phyloP scores from a whole-genome alignment of 2,329 filamentous ascomycete genomes.

The Ilyonectria destructans region DNA sequence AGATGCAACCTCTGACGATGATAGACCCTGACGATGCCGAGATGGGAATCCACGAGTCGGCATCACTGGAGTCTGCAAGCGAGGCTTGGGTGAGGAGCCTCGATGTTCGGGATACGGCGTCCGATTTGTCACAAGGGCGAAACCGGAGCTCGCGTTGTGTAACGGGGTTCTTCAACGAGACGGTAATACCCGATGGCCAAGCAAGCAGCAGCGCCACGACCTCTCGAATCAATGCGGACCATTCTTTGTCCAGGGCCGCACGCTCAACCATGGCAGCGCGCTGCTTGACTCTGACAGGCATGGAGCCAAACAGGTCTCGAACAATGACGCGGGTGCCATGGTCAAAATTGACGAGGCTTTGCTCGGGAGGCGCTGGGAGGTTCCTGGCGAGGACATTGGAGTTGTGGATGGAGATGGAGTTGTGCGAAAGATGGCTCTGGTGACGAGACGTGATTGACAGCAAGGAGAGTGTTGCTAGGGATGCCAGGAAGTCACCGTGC shows the following conservation, averaged over 20 bases:
- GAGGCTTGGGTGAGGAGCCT: constrained; percentile 77
- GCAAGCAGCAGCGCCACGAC: constrained; percentile 79
- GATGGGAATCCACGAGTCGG: constrained; percentile 78
- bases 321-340: constrained; percentile 86
- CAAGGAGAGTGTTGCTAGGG: constrained; percentile 82
- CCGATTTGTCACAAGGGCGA: constrained; percentile 45
- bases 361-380: constrained; percentile 72
- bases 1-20: constrained; percentile 80
- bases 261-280: constrained; percentile 72
- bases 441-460: constrained; percentile 84
- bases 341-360: constrained; percentile 68
- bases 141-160: constrained; percentile 58
- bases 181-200: constrained; percentile 71
- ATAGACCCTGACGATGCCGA: constrained; percentile 76
- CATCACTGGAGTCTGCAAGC: constrained; percentile 69
- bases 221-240: constrained; percentile 73
- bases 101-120: constrained; percentile 51
- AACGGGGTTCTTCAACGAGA: constrained; percentile 72
- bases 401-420: constrained; percentile 80
- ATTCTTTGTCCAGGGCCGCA: constrained; percentile 72
- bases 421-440: constrained; percentile 71
- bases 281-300: constrained; percentile 92
- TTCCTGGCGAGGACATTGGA: constrained; percentile 77
- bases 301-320: constrained; percentile 87
- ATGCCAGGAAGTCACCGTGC: constrained; percentile 83